phyloP scores from a whole-genome alignment of 1,139 yeast genomes.

The Casaregolazyma lundiana region DNA sequence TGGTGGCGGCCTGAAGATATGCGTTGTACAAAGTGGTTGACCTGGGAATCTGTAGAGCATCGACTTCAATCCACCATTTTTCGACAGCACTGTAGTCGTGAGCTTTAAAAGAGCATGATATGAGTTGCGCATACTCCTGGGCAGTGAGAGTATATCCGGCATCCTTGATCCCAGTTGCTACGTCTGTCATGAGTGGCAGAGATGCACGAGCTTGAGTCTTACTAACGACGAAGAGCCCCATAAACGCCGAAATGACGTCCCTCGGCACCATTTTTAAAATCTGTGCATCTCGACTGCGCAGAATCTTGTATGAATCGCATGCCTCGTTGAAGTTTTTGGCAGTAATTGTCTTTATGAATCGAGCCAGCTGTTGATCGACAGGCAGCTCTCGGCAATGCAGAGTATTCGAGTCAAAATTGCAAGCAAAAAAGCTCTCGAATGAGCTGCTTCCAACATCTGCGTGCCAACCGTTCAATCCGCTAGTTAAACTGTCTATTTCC shows the following conservation, averaged over 20 bases:
- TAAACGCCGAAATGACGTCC: slow-evolving; percentile 10
- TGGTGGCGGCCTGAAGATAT: slow-evolving; percentile 32
- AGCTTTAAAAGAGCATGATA: slow-evolving; percentile 28
- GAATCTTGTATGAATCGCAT: slow-evolving; percentile 14
- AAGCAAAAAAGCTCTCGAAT: slow-evolving; percentile 6
- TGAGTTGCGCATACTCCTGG: slow-evolving; percentile 26
- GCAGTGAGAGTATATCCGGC: slow-evolving; percentile 23
- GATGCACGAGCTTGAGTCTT: slow-evolving; percentile 1
- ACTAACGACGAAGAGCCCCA: slow-evolving; percentile 4
- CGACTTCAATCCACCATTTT: slow-evolving; percentile 27
- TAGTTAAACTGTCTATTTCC: neutral
- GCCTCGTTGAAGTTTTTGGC: slow-evolving; percentile 8
- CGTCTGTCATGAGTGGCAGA: slow-evolving; percentile 10
- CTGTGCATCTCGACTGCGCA: slow-evolving; percentile 12
- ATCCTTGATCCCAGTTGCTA: slow-evolving; percentile 19
- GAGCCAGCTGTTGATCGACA: slow-evolving; percentile 2
- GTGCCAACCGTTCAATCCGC: neutral
- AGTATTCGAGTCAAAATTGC: neutral
- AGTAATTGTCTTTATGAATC: slow-evolving; percentile 4
- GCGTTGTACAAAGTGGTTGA: slow-evolving; percentile 33
- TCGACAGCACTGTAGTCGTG: slow-evolving; percentile 23
- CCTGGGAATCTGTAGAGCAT: slow-evolving; percentile 15
- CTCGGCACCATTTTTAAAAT: slow-evolving; percentile 10
- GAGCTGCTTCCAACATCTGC: neutral
- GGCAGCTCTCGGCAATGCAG: neutral